Evolutionary conservation across 345 rosid genomes (phyloP), one percentile per base, ranked within the genome.

Genomic region (Eucalyptus cloeziana): DNA sequence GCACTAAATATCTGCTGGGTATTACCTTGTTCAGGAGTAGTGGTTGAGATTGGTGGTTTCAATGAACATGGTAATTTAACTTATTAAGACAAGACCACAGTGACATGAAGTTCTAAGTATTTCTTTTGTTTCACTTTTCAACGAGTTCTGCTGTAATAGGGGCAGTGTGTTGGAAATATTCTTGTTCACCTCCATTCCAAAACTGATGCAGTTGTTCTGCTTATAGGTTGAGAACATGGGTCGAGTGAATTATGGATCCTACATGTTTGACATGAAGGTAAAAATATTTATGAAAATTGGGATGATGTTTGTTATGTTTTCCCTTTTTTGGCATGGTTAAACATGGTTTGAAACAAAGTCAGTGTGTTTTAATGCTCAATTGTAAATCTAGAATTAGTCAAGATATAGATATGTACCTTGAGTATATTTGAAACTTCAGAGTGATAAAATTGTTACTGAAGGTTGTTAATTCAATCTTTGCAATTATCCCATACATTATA

Each of bases 221-320:
- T 88, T 85, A 17, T 90, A 97, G 99, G 99, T 97, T 92, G 99
- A 97, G 92, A 97, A 97, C 92, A 93, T 95, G 98, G 99, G 99
- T 49, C 98, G 95, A 24, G 94, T 96, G 87, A 97, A 97, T 90
- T 96, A 96, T 89, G 99, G 99, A 44, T 90, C 89, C 49, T 95
- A 94, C 94, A 37, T 95, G 85, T 96, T 94, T 93, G 99, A 97
- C 91, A 92, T 91, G 89, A 97, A 97, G 99, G 99, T 94, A 93
- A 90, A 40, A 45, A 88, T 54, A 50, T 37, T 3, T 7, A 14
- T 37, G 56, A 52, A 52, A 19, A 86, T 31, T 51, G 44, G 40
- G 64, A 11, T 17, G 60, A 50, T 40, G 47, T 76, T 49, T 86
- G 45, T 86, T 86, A 54, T 33, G 30, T 86, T 52, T 85, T 1